These are phyloP conservation scores for Vitis hybrid DNA, from an alignment of 177 flowering plant species.

Conservation along the genomic window DNA sequence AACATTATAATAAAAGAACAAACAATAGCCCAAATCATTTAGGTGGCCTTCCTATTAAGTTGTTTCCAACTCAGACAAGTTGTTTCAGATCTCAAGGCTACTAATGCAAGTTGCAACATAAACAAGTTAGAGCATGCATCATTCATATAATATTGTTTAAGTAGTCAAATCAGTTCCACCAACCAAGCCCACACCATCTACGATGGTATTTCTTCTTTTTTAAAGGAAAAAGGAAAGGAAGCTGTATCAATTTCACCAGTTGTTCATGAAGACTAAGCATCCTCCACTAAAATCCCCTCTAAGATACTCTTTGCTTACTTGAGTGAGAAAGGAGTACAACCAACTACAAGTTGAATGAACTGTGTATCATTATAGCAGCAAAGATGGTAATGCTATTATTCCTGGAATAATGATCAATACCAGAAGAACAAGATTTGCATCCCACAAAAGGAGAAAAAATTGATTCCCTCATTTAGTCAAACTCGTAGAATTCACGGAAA, in stretches of 20 bases:
- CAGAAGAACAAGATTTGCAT: background rate
- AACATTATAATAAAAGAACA: background rate
- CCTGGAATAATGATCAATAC: background rate
- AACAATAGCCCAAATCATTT: background rate
- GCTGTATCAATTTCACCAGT: background rate
- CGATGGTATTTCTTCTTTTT: too few species aligned
- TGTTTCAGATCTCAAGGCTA: background rate
- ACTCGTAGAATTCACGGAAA: background rate
- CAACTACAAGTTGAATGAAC: background rate
- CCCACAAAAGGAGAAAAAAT: background rate
- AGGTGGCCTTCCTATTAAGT: background rate
- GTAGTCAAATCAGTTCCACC: too few species aligned
- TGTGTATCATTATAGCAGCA: background rate
- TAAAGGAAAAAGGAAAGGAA: too few species aligned
- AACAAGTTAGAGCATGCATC: background rate
- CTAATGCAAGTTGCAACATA: background rate
- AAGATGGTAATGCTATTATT: background rate
- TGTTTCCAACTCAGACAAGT: background rate
- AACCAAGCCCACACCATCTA: too few species aligned
- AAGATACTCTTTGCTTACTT: background rate
- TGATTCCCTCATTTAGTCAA: background rate
- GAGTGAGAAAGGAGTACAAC: background rate
- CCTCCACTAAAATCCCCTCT: background rate
- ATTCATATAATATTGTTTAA: background rate
- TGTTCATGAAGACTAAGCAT: background rate